A percentile compares a stretch with the other conserved stretches of the same genome.
These are phyloP conservation scores for Piper longum DNA, from an alignment of 164 flowering plant genomes.

Conservation along the genomic window DNA sequence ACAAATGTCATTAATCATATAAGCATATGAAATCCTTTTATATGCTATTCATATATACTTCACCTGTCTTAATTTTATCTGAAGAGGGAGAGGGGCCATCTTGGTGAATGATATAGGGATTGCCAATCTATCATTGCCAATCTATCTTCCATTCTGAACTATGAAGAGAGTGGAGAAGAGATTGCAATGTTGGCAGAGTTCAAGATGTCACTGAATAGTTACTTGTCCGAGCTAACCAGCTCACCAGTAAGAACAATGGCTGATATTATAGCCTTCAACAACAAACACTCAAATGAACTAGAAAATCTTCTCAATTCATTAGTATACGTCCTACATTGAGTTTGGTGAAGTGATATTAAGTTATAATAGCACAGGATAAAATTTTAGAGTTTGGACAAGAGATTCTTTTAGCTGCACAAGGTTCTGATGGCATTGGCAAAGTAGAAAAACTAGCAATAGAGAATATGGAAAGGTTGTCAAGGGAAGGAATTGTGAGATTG, in stretches of 20 bases:
- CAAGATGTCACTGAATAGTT: constrained; percentile 28
- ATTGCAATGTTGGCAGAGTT: constrained; percentile 34
- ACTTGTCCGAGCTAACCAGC: constrained; percentile 25
- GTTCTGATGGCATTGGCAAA: constrained; percentile 21
- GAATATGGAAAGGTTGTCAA: constrained; percentile 10
- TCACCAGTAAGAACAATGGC: constrained; percentile 50
- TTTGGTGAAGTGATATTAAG: background rate
- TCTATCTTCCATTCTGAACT: constrained; percentile 12
- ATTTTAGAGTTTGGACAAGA: constrained; percentile 18
- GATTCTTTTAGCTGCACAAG: constrained; percentile 9
- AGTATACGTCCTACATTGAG: background rate
- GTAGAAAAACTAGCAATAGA: constrained; percentile 14
- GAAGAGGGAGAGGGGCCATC: constrained; percentile 26
- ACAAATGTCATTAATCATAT: background rate
- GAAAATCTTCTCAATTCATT: background rate
- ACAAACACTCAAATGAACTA: constrained; percentile 28
- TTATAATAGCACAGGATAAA: constrained; percentile 19
- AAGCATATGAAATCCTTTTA: background rate
- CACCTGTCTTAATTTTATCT: background rate
- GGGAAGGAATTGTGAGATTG: constrained; percentile 27
- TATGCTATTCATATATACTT: background rate
- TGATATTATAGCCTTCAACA: constrained; percentile 45
- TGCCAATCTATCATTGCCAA: constrained; percentile 21
- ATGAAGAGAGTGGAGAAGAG: constrained; percentile 14
- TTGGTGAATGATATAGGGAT: constrained; percentile 36